These are phyloP conservation scores for Lentinus tigrinus DNA, from an alignment of 768 basidiomycete species.

Conservation along the genomic window DNA sequence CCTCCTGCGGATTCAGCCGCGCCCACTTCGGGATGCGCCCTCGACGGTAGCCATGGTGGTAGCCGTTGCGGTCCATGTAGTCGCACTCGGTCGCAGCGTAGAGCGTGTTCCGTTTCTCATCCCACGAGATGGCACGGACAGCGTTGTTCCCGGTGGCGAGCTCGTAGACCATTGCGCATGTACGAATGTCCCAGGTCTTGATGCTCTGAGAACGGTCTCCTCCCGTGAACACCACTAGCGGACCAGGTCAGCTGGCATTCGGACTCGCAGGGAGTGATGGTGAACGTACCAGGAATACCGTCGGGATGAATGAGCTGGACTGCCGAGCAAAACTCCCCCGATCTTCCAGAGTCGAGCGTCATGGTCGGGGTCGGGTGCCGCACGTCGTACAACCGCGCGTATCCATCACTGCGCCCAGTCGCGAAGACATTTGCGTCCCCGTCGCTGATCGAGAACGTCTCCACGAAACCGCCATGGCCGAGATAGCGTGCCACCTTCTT, in stretches of 20 bases:
- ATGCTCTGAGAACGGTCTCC: conserved; percentile 29
- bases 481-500: conserved; percentile 32
- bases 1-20: background rate
- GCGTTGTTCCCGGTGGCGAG: conserved; percentile 44
- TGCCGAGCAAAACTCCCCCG: conserved; percentile 18
- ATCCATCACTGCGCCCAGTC: conserved; percentile 36
- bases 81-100: conserved; percentile 36
- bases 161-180: conserved; percentile 35
- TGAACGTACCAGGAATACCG: conserved; percentile 34
- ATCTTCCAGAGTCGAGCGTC: conserved; percentile 27
- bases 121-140: conserved; percentile 36
- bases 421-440: conserved; percentile 37
- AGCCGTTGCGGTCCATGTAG: conserved; percentile 28
- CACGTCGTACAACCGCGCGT: conserved; percentile 38
- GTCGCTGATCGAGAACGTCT: conserved; percentile 33
- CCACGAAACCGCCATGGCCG: conserved; percentile 37
- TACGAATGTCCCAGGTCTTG: conserved; percentile 43
- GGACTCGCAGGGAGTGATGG: no score
- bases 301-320: conserved; percentile 34
- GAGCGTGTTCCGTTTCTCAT: conserved; percentile 23
- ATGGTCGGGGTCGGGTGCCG: conserved; percentile 36
- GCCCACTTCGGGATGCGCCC: conserved; percentile 18
- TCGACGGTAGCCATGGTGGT: conserved; percentile 21
- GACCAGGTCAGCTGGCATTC: conserved; percentile 1
- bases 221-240: conserved; percentile 32